phyloP scores from a whole-genome alignment of 805 yeast genomes.

The Groenewaldozyma tartarivorans region DNA sequence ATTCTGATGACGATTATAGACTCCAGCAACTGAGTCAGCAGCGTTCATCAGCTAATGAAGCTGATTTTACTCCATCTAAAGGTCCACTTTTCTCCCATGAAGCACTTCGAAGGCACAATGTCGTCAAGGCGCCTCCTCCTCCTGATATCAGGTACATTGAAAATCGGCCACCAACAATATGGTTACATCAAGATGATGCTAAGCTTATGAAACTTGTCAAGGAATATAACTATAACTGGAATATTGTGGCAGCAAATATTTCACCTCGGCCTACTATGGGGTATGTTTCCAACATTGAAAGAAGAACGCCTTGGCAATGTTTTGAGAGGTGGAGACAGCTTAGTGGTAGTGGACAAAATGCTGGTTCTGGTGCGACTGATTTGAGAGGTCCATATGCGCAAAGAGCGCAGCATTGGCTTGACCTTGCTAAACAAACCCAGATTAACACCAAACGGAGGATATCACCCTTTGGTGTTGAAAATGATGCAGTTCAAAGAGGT shows the following conservation, averaged over 20 bases:
- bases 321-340: constrained; percentile 92
- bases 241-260: constrained; percentile 73
- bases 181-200: constrained; percentile 93
- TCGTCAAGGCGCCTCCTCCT: constrained; percentile 80
- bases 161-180: constrained; percentile 81
- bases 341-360: too few relatives aligned
- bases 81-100: constrained; percentile 14
- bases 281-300: constrained; percentile 79
- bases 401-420: constrained; percentile 84
- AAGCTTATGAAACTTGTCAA: constrained; percentile 70
- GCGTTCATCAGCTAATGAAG: neutral
- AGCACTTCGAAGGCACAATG: constrained; percentile 16
- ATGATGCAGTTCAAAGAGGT: constrained; percentile 88
- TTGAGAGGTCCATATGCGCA: constrained; percentile 80
- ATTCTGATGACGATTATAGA: constrained; percentile 5
- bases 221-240: constrained; percentile 90
- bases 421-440: constrained; percentile 82
- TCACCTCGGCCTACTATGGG: constrained; percentile 55
- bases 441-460: constrained; percentile 80
- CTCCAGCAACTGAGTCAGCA: neutral
- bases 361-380: constrained; percentile 75
- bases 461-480: constrained; percentile 87
- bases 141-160: constrained; percentile 77
- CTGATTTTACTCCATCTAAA: constrained; percentile 2
- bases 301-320: constrained; percentile 98